A percentile compares a stretch with the other conserved stretches of the same genome.
Conservation (phyloP, 2,329 filamentous ascomycete species). For the Phaeosphaeriaceae sp. region DNA sequence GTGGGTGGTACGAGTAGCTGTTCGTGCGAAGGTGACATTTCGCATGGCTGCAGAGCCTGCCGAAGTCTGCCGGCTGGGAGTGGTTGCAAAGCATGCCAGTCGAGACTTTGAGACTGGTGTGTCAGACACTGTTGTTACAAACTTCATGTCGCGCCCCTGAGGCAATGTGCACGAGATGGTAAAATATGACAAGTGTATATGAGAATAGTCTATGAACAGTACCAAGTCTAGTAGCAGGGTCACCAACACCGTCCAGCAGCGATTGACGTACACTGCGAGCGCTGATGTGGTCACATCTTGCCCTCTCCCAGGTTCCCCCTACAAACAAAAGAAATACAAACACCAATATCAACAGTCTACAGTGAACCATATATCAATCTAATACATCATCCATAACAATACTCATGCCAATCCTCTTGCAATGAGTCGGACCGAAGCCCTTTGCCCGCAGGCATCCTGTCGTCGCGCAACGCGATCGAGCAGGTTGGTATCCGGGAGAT, state of each 20-base stretch:
- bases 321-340: slow-evolving; percentile 17
- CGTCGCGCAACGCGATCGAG: slow-evolving; percentile 29
- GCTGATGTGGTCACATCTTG: neutral
- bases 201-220: neutral
- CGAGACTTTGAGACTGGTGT: neutral
- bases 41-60: neutral
- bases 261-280: neutral
- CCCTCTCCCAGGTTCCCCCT: neutral
- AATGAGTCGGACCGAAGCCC: slow-evolving; percentile 33
- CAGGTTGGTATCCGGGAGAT: slow-evolving; percentile 18
- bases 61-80: neutral
- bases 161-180: neutral
- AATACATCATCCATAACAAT: slow-evolving; percentile 23
- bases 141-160: neutral
- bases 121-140: neutral
- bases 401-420: slow-evolving; percentile 35
- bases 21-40: neutral
- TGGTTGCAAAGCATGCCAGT: neutral
- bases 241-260: slow-evolving; percentile 3
- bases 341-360: slow-evolving; percentile 11
- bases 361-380: slow-evolving; percentile 27
- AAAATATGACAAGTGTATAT: neutral
- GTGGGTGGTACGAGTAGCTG: neutral
- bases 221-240: neutral
- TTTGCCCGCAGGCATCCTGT: slow-evolving; percentile 24